These are phyloP conservation scores for Forsythia viridissima DNA, from an alignment of 257 asterid species.

Conservation along the genomic window DNA sequence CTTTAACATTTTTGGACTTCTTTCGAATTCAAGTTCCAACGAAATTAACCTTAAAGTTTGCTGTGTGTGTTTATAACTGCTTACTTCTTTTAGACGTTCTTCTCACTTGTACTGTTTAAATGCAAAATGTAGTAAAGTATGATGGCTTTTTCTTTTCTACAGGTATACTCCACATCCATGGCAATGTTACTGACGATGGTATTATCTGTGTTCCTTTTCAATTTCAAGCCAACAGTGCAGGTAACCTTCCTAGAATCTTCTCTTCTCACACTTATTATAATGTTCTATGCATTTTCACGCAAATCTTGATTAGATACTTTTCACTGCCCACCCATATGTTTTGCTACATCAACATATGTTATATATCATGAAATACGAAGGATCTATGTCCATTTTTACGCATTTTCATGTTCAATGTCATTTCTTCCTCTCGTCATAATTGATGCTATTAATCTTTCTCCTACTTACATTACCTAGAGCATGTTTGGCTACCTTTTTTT, in stretches of 20 bases:
- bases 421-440: neutral
- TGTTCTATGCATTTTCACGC: neutral
- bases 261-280: neutral
- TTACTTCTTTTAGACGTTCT: neutral
- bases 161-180: slow-evolving; percentile 98
- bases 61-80: neutral
- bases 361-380: neutral
- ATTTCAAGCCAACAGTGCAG: slow-evolving; percentile 89
- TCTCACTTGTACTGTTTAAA: neutral
- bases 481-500: no score
- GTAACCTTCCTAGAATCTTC: slow-evolving; percentile 32
- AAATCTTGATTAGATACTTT: neutral
- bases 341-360: neutral
- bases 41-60: neutral
- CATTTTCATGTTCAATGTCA: neutral
- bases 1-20: neutral
- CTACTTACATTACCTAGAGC: neutral
- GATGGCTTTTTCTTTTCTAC: slow-evolving; percentile 21
- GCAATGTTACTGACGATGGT: slow-evolving; percentile 94
- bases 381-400: neutral
- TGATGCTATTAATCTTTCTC: neutral
- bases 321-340: neutral
- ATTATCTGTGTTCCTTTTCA: slow-evolving; percentile 76
- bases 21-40: neutral
- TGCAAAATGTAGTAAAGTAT: slow-evolving; percentile 3